Percentiles rank a stretch among this genome's conserved stretches.
These are phyloP conservation scores for Phytophthora ohioensis DNA, from an alignment of 352 stramenopile species.

Conservation along the genomic window DNA sequence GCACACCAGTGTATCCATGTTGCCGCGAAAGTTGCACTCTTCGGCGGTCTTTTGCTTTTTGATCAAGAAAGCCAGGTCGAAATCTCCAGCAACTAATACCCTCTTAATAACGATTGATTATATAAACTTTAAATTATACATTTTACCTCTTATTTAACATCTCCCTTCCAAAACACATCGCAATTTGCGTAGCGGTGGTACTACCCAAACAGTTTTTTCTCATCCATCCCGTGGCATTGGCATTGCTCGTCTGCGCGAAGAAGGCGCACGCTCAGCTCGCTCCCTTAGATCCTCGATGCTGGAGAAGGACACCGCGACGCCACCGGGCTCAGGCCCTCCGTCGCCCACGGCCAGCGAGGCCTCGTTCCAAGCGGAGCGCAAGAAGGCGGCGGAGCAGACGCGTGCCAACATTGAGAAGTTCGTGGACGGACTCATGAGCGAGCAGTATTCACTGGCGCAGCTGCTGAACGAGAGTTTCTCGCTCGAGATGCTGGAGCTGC, in stretches of 20 bases:
- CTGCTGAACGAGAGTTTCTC: slow-evolving; percentile 86
- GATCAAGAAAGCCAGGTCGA: slow-evolving; percentile 7
- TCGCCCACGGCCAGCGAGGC: slow-evolving; percentile 37
- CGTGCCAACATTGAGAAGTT: slow-evolving; percentile 85
- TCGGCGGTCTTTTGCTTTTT: neutral
- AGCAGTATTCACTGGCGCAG: slow-evolving; percentile 63
- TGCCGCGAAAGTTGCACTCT: neutral
- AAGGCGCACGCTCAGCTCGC: slow-evolving; percentile 2
- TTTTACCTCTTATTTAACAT: neutral
- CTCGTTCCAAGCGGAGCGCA: slow-evolving; percentile 52
- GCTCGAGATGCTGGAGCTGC: slow-evolving; percentile 85
- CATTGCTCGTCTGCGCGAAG: slow-evolving; percentile 5
- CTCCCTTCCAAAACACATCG: neutral
- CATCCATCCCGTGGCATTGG: slow-evolving; percentile 10
- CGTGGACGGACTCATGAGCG: slow-evolving; percentile 82
- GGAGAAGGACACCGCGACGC: slow-evolving; percentile 36
- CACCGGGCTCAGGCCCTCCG: slow-evolving; percentile 41
- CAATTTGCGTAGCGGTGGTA: slow-evolving; percentile 4
- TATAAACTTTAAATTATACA: neutral
- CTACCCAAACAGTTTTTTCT: slow-evolving; percentile 15
- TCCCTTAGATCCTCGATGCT: slow-evolving; percentile 31
- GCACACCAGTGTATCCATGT: too few relatives aligned
- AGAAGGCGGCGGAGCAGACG: slow-evolving; percentile 62
- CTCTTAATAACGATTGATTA: neutral
- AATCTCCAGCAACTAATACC: neutral